Base-by-base conservation (phyloP, 345 rosid species). In the Erysimum cheiranthoides region DNA sequence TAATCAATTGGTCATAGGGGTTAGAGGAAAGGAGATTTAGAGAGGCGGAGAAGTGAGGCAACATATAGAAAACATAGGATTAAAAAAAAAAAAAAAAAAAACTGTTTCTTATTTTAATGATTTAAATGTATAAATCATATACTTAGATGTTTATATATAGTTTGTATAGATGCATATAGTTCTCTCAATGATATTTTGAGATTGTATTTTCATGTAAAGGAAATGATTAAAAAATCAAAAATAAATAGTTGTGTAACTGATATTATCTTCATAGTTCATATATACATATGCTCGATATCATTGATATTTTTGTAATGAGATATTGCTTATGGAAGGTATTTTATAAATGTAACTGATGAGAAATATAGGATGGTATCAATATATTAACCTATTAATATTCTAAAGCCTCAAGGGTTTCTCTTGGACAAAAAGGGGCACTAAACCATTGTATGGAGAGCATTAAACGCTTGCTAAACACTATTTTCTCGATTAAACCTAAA, bases 51-150 rank as follows among this genome's bases (percentile, higher is more conserved):
- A 64, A 21, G 61, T 21, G 68, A 77, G 68, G 72, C 80, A 77
- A 65, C 35, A 39, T 71, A 77, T 31, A 57, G 42, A 62, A 60
- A 75, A 40, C 69, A 68, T 75, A 75, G 79, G 59, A 43, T 34
- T 74, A 10, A 10, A 46, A 17, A 53, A 12, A 0, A 1, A 56
- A 12, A 47, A 35, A 43, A n/a, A 16, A 7, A 68, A 30, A 35
- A 54, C 61, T 30, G 66, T 64, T 65, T 50, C 17, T 42, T 59
- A n/a, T 31, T 58, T 62, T 11, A n/a, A 31, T 42, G 11, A 11
- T 61, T 61, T 12, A 60, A 57, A 46, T 77, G 66, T 62, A 65
- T 38, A 65, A 30, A 64, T 12, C 30, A 36, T 61, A 42, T 39
- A 68, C 40, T 50, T 68, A 61, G 74, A 61, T 69, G 43, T 67